A percentile compares a stretch with the other conserved stretches of the same genome.
phyloP scores from a whole-genome alignment of 257 asterid species.

The Forsythia suspensa region DNA sequence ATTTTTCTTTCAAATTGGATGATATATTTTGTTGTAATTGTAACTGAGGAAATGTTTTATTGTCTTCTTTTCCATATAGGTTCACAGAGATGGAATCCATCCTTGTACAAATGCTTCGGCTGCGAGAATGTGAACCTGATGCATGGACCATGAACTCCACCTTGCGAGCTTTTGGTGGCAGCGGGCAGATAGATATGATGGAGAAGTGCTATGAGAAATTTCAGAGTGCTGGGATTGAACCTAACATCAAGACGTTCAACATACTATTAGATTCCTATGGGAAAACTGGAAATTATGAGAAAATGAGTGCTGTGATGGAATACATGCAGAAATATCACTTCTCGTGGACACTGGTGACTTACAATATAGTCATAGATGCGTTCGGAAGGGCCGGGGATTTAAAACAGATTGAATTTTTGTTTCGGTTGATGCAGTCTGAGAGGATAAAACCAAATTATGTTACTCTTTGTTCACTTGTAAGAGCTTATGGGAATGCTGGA shows the following conservation, averaged over 20 bases:
- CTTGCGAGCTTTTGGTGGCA: conserved; percentile 89
- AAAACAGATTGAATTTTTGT: conserved; percentile 80
- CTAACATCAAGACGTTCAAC: conserved; percentile 86
- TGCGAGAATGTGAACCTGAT: conserved; percentile 67
- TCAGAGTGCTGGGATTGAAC: conserved; percentile 81
- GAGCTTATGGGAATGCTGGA: conserved; percentile 76
- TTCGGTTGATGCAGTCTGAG: conserved; percentile 92
- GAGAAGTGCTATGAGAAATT: conserved; percentile 90
- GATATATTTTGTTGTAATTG: neutral
- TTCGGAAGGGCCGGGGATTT: conserved; percentile 83
- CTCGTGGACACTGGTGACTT: conserved; percentile 84
- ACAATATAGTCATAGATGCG: conserved; percentile 87
- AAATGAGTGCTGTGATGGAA: conserved; percentile 90
- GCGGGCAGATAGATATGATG: conserved; percentile 91
- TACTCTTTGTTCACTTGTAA: conserved; percentile 78
- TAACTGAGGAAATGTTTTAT: conserved; percentile 11
- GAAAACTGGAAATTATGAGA: conserved; percentile 70
- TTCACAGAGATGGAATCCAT: conserved; percentile 82
- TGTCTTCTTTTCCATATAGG: conserved; percentile 41
- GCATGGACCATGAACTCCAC: conserved; percentile 98
- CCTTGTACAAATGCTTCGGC: conserved; percentile 76
- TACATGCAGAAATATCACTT: conserved; percentile 90
- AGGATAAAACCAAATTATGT: conserved; percentile 72
- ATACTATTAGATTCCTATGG: conserved; percentile 83
- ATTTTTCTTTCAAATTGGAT: neutral